Evolutionary conservation across 495 filamentous ascomycete species (phyloP).

Genomic region (Talaromyces ruber): DNA sequence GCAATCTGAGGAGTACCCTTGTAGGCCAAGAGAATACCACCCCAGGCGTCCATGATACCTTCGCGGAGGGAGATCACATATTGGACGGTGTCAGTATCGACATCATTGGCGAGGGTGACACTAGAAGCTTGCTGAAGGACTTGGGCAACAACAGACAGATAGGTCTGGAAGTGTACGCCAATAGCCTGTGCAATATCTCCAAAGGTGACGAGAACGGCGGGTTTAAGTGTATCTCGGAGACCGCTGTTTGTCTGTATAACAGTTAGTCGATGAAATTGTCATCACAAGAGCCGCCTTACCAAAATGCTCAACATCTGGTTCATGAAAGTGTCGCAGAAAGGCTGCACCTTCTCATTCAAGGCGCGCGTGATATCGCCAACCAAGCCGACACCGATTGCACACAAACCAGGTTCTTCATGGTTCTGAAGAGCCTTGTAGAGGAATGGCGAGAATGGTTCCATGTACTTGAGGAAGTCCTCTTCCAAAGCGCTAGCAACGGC

Average conservation of each 20-base stretch:
- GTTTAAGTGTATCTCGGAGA: constrained; percentile 93
- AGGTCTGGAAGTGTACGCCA: constrained; percentile 82
- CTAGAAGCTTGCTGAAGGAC: constrained; percentile 87
- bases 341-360: constrained; percentile 78
- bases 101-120: constrained; percentile 63
- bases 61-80: constrained; percentile 91
- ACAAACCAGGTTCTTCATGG: constrained; percentile 88
- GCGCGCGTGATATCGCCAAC: constrained; percentile 94
- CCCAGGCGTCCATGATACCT: constrained; percentile 99
- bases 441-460: constrained; percentile 87
- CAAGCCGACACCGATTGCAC: constrained; percentile 93
- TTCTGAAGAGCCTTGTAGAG: constrained; percentile 88
- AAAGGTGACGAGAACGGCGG: constrained; percentile 94
- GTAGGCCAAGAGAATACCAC: constrained; percentile 88
- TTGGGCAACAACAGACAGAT: constrained; percentile 82
- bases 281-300: constrained; percentile 39
- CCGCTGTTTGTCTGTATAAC: constrained; percentile 3
- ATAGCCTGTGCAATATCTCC: constrained; percentile 97
- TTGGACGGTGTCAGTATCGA: constrained; percentile 83
- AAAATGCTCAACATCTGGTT: constrained; percentile 89
- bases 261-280: neutral
- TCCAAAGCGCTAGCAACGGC: constrained; percentile 80
- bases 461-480: constrained; percentile 89
- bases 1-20: constrained; percentile 57
- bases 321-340: constrained; percentile 96